Conservation (phyloP, 805 yeast genomes). For the Saccharomyces mikatae region DNA sequence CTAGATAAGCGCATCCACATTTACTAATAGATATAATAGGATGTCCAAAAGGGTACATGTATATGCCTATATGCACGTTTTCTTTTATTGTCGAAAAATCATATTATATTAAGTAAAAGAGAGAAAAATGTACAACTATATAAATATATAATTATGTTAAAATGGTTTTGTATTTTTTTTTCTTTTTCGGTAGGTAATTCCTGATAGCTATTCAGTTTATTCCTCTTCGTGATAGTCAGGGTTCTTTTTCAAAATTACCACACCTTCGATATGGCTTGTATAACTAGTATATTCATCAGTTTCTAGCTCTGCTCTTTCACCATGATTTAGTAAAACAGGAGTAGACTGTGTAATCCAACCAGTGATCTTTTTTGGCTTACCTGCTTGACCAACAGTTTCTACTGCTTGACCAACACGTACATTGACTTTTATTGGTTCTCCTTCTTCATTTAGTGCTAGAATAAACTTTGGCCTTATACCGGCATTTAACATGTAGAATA, state of each 20-base stretch:
- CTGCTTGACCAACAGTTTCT: constrained; percentile 98
- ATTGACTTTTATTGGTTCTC: constrained; percentile 87
- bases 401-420: constrained; percentile 99
- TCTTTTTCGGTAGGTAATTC: not conserved
- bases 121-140: not conserved
- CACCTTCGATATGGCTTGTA: constrained; percentile 79
- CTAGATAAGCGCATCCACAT: not conserved
- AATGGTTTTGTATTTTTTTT: not conserved
- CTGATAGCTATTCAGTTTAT: constrained; percentile 5
- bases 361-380: constrained; percentile 96
- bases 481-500: constrained; percentile 78
- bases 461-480: constrained; percentile 90
- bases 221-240: constrained; percentile 72
- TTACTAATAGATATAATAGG: not conserved
- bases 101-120: not conserved
- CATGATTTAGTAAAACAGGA: constrained; percentile 86
- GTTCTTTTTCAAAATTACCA: constrained; percentile 85
- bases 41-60: not conserved
- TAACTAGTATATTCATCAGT: constrained; percentile 77
- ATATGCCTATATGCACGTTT: not conserved
- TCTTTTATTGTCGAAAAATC: not conserved
- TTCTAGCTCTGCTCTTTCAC: constrained; percentile 95
- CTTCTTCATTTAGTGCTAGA: constrained; percentile 83
- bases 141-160: not conserved
- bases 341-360: constrained; percentile 99